Evolutionary conservation across 306 rosid species (phyloP).

Genomic region (Hippophae rhamnoides): DNA sequence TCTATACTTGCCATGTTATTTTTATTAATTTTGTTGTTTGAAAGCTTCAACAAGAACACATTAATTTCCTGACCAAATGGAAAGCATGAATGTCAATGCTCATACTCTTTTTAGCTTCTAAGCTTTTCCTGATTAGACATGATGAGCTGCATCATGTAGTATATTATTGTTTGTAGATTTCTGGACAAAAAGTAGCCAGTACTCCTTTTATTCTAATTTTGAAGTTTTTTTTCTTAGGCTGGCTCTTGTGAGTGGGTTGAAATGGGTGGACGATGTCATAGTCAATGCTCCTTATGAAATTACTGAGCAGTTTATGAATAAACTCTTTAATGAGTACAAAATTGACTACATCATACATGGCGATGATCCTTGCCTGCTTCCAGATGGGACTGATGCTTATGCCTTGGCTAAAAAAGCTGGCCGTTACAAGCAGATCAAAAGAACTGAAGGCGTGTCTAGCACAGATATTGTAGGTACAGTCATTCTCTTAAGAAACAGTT

Average conservation of each 20-base stretch:
- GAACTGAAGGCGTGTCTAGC: conserved; percentile 99
- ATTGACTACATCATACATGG: conserved; percentile 96
- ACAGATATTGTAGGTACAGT: conserved; percentile 95
- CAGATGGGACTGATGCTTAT: conserved; percentile 99
- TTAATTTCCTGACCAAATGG: no score
- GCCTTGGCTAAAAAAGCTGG: conserved; percentile 94
- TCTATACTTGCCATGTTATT: not conserved
- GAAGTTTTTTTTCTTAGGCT: conserved; percentile 43
- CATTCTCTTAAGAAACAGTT: conserved; percentile 15
- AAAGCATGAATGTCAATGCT: no score
- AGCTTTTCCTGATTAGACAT: not conserved
- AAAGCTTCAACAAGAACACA: not conserved
- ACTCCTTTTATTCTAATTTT: conserved; percentile 9
- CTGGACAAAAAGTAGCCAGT: not conserved
- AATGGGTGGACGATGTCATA: conserved; percentile 99
- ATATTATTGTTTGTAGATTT: not conserved
- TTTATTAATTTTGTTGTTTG: not conserved
- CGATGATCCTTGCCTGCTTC: conserved; percentile 99
- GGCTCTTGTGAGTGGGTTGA: conserved; percentile 90
- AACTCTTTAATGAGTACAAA: conserved; percentile 84
- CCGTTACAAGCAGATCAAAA: conserved; percentile 95
- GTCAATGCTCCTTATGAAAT: conserved; percentile 93
- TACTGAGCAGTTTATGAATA: conserved; percentile 81
- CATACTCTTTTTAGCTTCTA: not conserved
- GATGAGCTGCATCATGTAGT: not conserved